Conservation (phyloP, 2,329 filamentous ascomycete genomes). For the Chrysosporium queenslandicum region DNA sequence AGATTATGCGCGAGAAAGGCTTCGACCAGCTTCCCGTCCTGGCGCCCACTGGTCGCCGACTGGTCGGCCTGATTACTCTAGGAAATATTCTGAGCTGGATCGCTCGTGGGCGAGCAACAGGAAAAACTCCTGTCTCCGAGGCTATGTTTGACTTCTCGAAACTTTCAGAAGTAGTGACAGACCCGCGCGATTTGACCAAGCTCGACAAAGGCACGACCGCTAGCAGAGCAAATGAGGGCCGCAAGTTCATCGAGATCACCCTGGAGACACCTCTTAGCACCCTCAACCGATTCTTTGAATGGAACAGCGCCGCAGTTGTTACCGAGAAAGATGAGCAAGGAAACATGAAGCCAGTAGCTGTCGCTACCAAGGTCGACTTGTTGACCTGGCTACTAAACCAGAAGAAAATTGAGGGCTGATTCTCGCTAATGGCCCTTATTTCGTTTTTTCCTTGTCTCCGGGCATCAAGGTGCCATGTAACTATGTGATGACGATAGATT, state of each 20-base stretch:
- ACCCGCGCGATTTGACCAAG: constrained; percentile 54
- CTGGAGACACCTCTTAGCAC: constrained; percentile 73
- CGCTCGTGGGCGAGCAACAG: constrained; percentile 67
- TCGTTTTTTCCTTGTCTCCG: too few relatives aligned
- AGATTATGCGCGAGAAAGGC: constrained; percentile 95
- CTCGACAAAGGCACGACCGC: constrained; percentile 9
- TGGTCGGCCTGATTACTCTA: constrained; percentile 87
- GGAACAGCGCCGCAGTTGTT: constrained; percentile 92
- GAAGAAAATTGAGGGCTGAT: constrained; percentile 25
- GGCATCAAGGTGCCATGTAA: background rate
- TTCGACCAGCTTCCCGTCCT: constrained; percentile 96
- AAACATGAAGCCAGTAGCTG: constrained; percentile 66
- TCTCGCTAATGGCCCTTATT: too few relatives aligned
- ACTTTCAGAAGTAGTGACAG: constrained; percentile 81
- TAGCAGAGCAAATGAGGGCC: constrained; percentile 27
- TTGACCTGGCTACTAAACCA: constrained; percentile 81
- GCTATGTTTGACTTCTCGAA: constrained; percentile 96
- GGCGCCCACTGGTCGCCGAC: constrained; percentile 54
- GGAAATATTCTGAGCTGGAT: constrained; percentile 91
- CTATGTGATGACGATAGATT: background rate
- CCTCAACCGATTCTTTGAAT: constrained; percentile 89
- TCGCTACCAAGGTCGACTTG: constrained; percentile 94
- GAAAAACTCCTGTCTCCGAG: constrained; percentile 62
- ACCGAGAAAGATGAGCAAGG: constrained; percentile 60
- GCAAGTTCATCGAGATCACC: constrained; percentile 88